Conservation (phyloP, 257 asterid species). For the Plantago ovata region DNA sequence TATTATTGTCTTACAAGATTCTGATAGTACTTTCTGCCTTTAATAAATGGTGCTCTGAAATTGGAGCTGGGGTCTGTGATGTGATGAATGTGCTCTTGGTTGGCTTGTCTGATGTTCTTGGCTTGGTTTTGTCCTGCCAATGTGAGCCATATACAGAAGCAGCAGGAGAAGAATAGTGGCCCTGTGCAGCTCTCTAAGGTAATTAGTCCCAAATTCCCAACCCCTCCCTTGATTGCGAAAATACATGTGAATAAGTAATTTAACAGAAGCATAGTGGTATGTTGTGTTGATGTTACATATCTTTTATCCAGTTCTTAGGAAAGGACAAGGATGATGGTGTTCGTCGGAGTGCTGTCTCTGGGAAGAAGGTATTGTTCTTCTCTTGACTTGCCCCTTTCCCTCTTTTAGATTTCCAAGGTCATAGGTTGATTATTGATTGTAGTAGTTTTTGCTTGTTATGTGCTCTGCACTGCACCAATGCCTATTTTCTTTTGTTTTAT, state of each 20-base stretch:
- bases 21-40: constrained; percentile 77
- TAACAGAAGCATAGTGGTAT: background rate
- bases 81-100: constrained; percentile 56
- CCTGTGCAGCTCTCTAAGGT: constrained; percentile 99
- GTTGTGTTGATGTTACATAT: constrained; percentile 22
- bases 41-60: constrained; percentile 84
- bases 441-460: no score
- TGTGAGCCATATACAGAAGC: constrained; percentile 85
- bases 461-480: no score
- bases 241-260: background rate
- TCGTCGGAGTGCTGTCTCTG: constrained; percentile 98
- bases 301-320: constrained; percentile 66
- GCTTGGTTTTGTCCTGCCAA: constrained; percentile 64
- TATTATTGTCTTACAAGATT: constrained; percentile 21
- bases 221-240: background rate
- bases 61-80: constrained; percentile 97
- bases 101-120: constrained; percentile 61
- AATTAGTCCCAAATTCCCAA: background rate
- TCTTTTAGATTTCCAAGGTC: background rate
- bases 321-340: constrained; percentile 75
- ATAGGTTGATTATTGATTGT: no score
- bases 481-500: no score
- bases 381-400: background rate
- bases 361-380: constrained; percentile 63
- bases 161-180: constrained; percentile 68